Conservation (phyloP, 768 basidiomycete genomes). For the Porpolomopsis calyptriformis region DNA sequence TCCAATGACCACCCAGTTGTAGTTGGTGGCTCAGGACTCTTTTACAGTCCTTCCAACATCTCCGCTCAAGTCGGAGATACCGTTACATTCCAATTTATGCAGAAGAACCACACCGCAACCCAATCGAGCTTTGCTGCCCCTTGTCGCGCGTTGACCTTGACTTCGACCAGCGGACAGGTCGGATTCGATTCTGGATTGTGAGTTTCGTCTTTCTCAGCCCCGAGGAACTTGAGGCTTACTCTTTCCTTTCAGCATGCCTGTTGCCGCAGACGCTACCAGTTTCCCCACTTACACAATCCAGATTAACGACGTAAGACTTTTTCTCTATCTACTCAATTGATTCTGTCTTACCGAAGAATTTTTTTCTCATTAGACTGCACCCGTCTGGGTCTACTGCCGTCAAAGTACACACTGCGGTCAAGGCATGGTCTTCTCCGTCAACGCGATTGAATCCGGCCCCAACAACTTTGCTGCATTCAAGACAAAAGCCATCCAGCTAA, state of each 20-base stretch:
- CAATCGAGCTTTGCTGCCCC: constrained; percentile 32
- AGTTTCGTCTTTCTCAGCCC: constrained; percentile 13
- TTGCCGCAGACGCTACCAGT: constrained; percentile 28
- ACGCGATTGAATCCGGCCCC: constrained; percentile 38
- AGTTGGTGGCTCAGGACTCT: constrained; percentile 31
- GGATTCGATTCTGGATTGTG: constrained; percentile 42
- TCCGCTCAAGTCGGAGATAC: constrained; percentile 38
- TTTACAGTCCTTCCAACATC: constrained; percentile 36
- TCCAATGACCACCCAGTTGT: constrained; percentile 30
- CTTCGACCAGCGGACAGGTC: constrained; percentile 31
- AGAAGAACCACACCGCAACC: constrained; percentile 41
- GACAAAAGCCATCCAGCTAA: constrained; percentile 26
- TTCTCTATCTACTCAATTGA: not conserved
- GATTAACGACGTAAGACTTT: constrained; percentile 38
- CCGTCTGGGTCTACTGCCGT: constrained; percentile 47
- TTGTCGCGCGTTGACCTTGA: constrained; percentile 31
- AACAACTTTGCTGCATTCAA: constrained; percentile 47
- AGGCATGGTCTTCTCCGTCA: constrained; percentile 54
- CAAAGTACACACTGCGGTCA: constrained; percentile 40
- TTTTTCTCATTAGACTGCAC: constrained; percentile 32
- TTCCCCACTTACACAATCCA: constrained; percentile 44
- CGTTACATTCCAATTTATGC: constrained; percentile 37
- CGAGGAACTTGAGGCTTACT: not conserved
- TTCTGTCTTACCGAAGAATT: constrained; percentile 2
- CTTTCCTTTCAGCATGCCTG: constrained; percentile 32